Conservation (phyloP, 345 rosid species). For the Lepidium africanum region DNA sequence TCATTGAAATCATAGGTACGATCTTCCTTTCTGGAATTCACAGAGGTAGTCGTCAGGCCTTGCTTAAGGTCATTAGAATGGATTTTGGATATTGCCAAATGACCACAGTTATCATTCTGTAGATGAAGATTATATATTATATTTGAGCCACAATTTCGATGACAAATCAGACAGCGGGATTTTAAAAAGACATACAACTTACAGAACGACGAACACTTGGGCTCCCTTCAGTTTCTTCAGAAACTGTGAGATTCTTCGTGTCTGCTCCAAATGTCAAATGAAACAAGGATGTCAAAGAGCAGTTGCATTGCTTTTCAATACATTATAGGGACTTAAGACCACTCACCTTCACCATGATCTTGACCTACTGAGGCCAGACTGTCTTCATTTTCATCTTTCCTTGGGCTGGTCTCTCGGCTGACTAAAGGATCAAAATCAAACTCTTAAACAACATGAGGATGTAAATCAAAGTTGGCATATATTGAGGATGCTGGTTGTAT, state of each 20-base stretch:
- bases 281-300: conserved; percentile 7
- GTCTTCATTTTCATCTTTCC: conserved; percentile 32
- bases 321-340: conserved; percentile 8
- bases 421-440: conserved; percentile 32
- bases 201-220: conserved; percentile 89
- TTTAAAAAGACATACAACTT: conserved; percentile 98
- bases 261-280: conserved; percentile 36
- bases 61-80: conserved; percentile 30
- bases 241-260: conserved; percentile 28
- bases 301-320: conserved; percentile 12
- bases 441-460: not conserved
- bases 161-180: conserved; percentile 36
- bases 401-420: conserved; percentile 42
- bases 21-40: conserved; percentile 33
- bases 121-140: conserved; percentile 38
- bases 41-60: conserved; percentile 24
- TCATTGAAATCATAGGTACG: conserved; percentile 57
- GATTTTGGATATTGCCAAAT: conserved; percentile 34
- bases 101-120: conserved; percentile 59
- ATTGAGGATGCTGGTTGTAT: not conserved
- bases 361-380: conserved; percentile 25
- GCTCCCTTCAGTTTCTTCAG: conserved; percentile 35
- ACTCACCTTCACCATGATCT: conserved; percentile 39
- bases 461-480: not conserved
- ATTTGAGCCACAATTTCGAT: conserved; percentile 39